Conservation (phyloP, 2,329 filamentous ascomycete species). For the Neodidymelliopsis sp. region DNA sequence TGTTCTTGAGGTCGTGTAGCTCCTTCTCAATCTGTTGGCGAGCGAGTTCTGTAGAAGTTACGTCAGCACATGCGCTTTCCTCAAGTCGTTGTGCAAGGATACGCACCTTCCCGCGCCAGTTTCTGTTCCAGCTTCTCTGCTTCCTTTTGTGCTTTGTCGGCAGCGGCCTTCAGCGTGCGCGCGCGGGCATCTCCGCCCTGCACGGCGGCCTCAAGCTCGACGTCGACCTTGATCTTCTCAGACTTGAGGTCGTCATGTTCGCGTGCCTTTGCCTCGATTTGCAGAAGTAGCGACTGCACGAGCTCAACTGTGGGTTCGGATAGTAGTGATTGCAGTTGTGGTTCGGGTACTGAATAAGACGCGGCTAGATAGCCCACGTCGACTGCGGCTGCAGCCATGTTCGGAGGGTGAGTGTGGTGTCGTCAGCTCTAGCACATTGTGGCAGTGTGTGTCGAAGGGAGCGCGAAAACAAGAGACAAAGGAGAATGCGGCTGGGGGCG, state of each 20-base stretch:
- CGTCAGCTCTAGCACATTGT: slow-evolving; percentile 35
- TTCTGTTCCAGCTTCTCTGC: slow-evolving; percentile 82
- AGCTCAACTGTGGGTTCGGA: slow-evolving; percentile 79
- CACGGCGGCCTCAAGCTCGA: slow-evolving; percentile 91
- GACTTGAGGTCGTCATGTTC: slow-evolving; percentile 83
- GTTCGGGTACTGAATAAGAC: slow-evolving; percentile 73
- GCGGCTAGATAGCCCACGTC: slow-evolving; percentile 77
- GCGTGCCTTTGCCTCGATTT: slow-evolving; percentile 78
- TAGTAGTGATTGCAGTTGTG: slow-evolving; percentile 66
- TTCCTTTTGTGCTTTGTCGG: slow-evolving; percentile 85
- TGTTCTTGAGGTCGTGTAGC: slow-evolving; percentile 78
- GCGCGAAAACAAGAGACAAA: slow-evolving; percentile 19
- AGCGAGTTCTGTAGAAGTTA: slow-evolving; percentile 68
- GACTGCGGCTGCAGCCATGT: slow-evolving; percentile 68
- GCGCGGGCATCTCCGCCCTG: slow-evolving; percentile 83
- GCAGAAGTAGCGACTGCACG: slow-evolving; percentile 75
- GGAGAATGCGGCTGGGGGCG: slow-evolving; percentile 10
- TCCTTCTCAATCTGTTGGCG: slow-evolving; percentile 81
- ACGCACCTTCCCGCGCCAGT: slow-evolving; percentile 80
- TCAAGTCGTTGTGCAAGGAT: background rate
- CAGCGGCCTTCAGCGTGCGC: slow-evolving; percentile 79
- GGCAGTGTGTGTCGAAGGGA: slow-evolving; percentile 3
- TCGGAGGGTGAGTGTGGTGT: slow-evolving; percentile 29
- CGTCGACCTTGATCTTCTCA: slow-evolving; percentile 87
- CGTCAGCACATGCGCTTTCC: slow-evolving; percentile 3